phyloP scores from a whole-genome alignment of 768 basidiomycete genomes.

The Steccherinum ochraceum region DNA sequence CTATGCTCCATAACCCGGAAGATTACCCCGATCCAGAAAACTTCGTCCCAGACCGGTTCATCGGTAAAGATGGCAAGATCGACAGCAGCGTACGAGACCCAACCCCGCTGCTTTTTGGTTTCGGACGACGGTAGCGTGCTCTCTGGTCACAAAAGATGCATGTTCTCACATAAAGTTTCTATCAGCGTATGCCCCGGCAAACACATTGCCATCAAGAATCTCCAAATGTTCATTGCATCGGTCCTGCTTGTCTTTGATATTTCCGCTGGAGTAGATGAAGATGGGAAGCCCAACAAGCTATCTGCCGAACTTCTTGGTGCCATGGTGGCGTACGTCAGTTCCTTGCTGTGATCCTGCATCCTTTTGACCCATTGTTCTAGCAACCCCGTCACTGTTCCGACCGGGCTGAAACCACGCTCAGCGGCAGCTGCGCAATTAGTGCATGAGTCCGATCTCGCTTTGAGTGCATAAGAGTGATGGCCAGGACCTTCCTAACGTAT shows the following conservation, averaged over 20 bases:
- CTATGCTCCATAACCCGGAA: conserved; percentile 14
- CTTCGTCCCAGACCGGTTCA: conserved; percentile 18
- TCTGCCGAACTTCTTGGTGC: not conserved
- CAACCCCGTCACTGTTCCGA: not conserved
- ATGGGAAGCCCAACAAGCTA: not conserved
- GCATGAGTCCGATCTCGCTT: not conserved
- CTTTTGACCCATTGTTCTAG: not conserved
- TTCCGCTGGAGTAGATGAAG: not conserved
- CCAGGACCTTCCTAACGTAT: no score
- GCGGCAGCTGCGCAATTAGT: not conserved
- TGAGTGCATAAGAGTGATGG: no score
- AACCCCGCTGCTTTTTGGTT: conserved; percentile 21
- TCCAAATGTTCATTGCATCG: not conserved
- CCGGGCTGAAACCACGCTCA: not conserved
- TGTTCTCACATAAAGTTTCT: not conserved
- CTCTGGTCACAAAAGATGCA: not conserved
- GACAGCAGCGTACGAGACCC: conserved; percentile 14
- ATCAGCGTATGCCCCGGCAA: not conserved
- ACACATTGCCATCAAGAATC: not conserved
- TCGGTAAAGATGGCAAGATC: conserved; percentile 2
- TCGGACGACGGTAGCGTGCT: conserved; percentile 18
- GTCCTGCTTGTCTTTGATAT: conserved; percentile 9
- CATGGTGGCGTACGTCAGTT: not conserved
- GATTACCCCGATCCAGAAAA: conserved; percentile 11
- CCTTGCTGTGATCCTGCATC: not conserved